Base-by-base conservation (phyloP, 208 protist genomes). In the Leishmania arabica region DNA sequence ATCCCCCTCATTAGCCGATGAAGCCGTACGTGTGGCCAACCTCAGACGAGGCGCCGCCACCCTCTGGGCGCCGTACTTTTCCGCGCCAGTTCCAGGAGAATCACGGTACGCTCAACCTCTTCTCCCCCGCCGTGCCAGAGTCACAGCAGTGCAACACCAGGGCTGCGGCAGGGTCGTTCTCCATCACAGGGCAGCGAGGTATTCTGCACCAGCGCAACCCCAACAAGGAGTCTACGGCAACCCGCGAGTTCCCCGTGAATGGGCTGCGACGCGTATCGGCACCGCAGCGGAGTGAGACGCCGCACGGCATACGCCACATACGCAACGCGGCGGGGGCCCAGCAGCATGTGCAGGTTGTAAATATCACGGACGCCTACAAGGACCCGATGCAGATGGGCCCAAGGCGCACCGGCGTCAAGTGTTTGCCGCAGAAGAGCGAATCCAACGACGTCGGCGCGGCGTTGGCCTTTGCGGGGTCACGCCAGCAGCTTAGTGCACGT, bases 331-430 rank as follows among this genome's bases (percentile, higher is more conserved):
- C 84, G 0, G 92, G 84, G 2, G 85, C 83, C 21, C 56, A 76
- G 56, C 94, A 96, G 81, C 71, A 91, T 65, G 83, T 97, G 66
- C 92, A 97, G 82, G 92, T 97, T 19, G 94, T 97, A 8, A 92
- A 90, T 81, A 84, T 97, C 64, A 94, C 91, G 0, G 77, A 84
- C 27, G 86, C 85, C 42, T 97, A 97, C 88, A 87, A 86, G 80
- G 88, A 97, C 65, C 91, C 93, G 3, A 31, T 74, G 62, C 88
- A 90, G 70, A 93, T 97, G 84, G 78, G 56, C 4, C 56, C 75
- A 0, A 42, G 45, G 34, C 90, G 86, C 24, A 82, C 86, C 13
- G 86, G 88, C 19, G 74, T 97, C 45, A 85, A 87, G 24, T 93
- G 89, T 73, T n/a, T 75, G 21, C 77, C 85, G 19, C 77, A 66